Evolutionary conservation across 148 eudicot species (phyloP).

Genomic region (Rhododendron mucronatum): DNA sequence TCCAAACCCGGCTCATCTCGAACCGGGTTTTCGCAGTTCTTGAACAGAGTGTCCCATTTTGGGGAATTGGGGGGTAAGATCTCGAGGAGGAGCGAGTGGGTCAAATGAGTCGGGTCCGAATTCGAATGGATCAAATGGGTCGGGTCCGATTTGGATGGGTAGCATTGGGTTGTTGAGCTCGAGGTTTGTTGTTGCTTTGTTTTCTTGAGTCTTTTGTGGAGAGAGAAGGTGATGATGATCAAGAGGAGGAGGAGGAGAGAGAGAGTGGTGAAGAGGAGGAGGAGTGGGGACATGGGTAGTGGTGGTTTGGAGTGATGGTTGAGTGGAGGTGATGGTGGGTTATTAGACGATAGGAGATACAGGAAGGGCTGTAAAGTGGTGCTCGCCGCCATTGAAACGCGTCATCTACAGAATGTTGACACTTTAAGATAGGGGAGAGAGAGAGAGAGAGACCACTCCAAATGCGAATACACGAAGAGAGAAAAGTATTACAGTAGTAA

Average conservation of each 20-base stretch:
- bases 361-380: neutral
- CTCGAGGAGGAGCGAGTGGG: conserved; percentile 33
- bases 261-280: neutral
- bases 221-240: conserved; percentile 25
- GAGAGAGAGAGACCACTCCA: neutral
- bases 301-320: neutral
- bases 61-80: conserved; percentile 45
- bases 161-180: conserved; percentile 11
- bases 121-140: conserved; percentile 24
- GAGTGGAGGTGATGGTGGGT: neutral
- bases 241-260: conserved; percentile 10
- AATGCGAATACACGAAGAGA: too few relatives aligned
- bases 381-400: conserved; percentile 27
- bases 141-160: conserved; percentile 19
- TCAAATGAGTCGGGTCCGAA: conserved; percentile 25
- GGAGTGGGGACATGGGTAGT: conserved; percentile 8
- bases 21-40: conserved; percentile 22
- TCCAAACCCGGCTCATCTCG: conserved; percentile 20
- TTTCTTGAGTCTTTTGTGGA: conserved; percentile 21
- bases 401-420: conserved; percentile 17
- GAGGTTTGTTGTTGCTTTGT: conserved; percentile 1
- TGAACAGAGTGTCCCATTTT: conserved; percentile 27
- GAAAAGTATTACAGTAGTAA: too few relatives aligned
- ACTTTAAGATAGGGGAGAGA: neutral
- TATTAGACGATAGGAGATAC: neutral